phyloP scores from a whole-genome alignment of 257 asterid genomes.

The Phtheirospermum japonicum region DNA sequence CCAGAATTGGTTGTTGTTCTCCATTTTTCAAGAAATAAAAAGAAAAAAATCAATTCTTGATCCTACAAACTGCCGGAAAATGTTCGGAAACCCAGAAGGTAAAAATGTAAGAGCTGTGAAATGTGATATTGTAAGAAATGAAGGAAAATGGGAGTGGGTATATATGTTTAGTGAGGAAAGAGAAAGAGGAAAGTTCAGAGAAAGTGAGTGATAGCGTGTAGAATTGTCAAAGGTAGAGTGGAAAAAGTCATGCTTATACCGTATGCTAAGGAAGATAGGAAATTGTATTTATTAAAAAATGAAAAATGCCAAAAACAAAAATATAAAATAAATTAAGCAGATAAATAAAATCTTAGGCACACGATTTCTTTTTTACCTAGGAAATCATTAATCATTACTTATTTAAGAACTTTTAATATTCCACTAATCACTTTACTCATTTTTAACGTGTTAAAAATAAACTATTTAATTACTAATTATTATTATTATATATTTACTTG shows the following conservation, averaged over 20 bases:
- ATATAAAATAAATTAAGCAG: no score
- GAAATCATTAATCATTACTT: no score
- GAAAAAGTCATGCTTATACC: conserved; percentile 32
- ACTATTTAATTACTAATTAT: no score
- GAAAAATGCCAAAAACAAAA: no score
- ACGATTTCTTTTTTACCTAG: no score
- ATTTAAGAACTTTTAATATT: no score
- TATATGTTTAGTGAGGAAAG: conserved; percentile 12
- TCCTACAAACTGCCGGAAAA: neutral
- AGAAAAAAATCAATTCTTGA: neutral
- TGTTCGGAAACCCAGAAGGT: neutral
- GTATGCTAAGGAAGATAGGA: conserved; percentile 23
- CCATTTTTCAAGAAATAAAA: conserved; percentile 34
- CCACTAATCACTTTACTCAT: no score
- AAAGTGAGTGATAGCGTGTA: conserved; percentile 53
- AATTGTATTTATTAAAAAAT: no score
- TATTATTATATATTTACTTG: no score
- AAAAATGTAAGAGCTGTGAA: neutral
- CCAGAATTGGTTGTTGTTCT: conserved; percentile 68
- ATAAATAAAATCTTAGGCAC: no score
- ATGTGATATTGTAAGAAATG: neutral
- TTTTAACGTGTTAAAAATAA: no score
- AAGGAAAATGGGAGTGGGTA: conserved; percentile 7
- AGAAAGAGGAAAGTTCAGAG: conserved; percentile 36
- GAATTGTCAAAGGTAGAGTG: conserved; percentile 50